Conservation (phyloP, 768 basidiomycete genomes). For the Leucocoprinus birnbaumii region DNA sequence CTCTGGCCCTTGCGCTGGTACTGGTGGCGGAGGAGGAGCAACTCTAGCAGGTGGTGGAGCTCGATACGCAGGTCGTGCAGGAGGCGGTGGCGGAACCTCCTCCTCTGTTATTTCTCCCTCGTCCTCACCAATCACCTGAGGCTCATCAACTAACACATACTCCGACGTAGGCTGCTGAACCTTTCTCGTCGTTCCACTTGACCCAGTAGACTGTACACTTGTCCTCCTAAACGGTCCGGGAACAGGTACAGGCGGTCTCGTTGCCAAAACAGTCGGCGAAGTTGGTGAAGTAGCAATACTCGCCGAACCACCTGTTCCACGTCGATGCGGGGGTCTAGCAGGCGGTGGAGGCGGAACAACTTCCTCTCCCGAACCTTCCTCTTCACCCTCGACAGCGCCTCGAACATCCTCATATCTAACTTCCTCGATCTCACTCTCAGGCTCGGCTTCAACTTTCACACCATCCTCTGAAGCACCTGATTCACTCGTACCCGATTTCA, state of each 20-base stretch:
- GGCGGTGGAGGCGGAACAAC: slow-evolving; percentile 58
- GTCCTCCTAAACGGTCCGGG: slow-evolving; percentile 35
- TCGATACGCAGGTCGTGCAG: slow-evolving; percentile 39
- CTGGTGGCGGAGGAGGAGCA: slow-evolving; percentile 20
- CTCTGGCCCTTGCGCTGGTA: slow-evolving; percentile 17
- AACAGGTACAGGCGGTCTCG: slow-evolving; percentile 48
- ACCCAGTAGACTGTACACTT: slow-evolving; percentile 30
- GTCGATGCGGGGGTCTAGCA: slow-evolving; percentile 31
- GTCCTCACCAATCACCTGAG: slow-evolving; percentile 26
- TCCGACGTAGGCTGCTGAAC: slow-evolving; percentile 33
- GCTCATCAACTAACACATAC: slow-evolving; percentile 65
- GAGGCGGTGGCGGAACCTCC: slow-evolving; percentile 43
- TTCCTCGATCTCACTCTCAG: slow-evolving; percentile 75
- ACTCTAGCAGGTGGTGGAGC: slow-evolving; percentile 35
- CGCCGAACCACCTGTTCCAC: slow-evolving; percentile 10
- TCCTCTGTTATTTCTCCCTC: no score
- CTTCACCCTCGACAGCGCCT: no score
- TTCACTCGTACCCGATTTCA: slow-evolving; percentile 29
- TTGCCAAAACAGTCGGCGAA: slow-evolving; percentile 32
- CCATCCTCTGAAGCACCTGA: slow-evolving; percentile 59
- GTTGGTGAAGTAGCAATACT: slow-evolving; percentile 15
- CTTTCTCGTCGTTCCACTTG: neutral
- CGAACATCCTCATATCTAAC: slow-evolving; percentile 54
- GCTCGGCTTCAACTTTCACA: slow-evolving; percentile 63
- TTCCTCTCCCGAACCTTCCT: slow-evolving; percentile 31